Evolutionary conservation across 164 flowering plant species (phyloP).

Genomic region (Vitis amurensis): DNA sequence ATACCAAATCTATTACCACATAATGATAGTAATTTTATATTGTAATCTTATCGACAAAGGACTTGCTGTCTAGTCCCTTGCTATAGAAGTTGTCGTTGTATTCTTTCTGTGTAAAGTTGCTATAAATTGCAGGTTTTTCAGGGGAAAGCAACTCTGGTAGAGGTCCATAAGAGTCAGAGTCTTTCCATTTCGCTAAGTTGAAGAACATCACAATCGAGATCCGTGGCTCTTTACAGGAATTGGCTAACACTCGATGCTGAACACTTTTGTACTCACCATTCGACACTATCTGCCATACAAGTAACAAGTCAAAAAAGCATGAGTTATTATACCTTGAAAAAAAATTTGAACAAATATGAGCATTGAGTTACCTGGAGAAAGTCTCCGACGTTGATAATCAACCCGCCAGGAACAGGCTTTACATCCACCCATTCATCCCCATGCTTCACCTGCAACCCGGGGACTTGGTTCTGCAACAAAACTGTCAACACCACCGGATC

Average conservation of each 20-base stretch:
- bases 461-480: constrained; percentile 52
- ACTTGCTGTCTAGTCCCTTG: constrained; percentile 18
- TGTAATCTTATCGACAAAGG: neutral
- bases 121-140: constrained; percentile 32
- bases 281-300: constrained; percentile 23
- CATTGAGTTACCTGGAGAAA: constrained; percentile 22
- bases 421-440: constrained; percentile 55
- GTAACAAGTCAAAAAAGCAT: neutral
- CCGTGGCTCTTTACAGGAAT: constrained; percentile 15
- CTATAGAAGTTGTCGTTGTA: constrained; percentile 10
- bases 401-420: constrained; percentile 30
- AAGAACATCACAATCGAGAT: constrained; percentile 22
- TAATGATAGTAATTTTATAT: too few species aligned
- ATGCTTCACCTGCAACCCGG: constrained; percentile 61
- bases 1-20: neutral
- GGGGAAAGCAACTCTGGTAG: constrained; percentile 33
- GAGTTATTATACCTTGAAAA: neutral
- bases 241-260: constrained; percentile 33
- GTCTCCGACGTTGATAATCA: constrained; percentile 24
- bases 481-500: constrained; percentile 67
- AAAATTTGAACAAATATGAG: too few species aligned
- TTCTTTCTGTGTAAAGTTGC: constrained; percentile 22
- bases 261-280: constrained; percentile 29
- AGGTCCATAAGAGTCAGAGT: constrained; percentile 15
- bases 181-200: constrained; percentile 17